A percentile compares a stretch with the other conserved stretches of the same genome.
Conservation (phyloP, 2,329 filamentous ascomycete species). For the Botrytis squamosa region DNA sequence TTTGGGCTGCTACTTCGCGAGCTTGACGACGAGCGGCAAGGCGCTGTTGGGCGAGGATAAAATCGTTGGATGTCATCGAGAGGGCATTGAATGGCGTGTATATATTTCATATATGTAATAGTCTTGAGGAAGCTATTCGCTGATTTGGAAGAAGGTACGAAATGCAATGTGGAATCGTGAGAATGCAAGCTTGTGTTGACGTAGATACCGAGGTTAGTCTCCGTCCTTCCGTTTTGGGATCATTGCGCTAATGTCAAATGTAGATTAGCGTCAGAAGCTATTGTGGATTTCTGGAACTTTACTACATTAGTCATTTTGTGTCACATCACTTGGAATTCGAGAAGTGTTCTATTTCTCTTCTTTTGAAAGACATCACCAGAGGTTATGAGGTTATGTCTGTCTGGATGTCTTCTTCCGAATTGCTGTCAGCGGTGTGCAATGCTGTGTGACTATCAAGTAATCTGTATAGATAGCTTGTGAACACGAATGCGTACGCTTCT, state of each 20-base stretch:
- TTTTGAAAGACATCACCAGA: neutral
- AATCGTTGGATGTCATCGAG: constrained; percentile 46
- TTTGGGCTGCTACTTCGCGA: constrained; percentile 65
- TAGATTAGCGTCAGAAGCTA: constrained; percentile 4
- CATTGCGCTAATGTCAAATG: neutral
- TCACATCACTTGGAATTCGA: neutral
- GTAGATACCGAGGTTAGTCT: constrained; percentile 16
- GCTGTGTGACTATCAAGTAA: neutral
- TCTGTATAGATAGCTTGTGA: no score
- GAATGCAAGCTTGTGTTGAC: constrained; percentile 15
- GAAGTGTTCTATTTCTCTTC: neutral
- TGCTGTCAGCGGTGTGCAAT: neutral
- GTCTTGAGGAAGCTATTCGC: neutral
- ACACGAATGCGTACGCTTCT: no score
- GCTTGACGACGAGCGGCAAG: constrained; percentile 76
- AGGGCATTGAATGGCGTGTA: constrained; percentile 26
- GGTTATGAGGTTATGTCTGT: no score
- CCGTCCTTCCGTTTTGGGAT: constrained; percentile 10
- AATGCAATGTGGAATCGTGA: neutral
- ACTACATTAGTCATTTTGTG: neutral
- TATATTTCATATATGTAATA: neutral
- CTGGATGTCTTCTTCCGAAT: neutral
- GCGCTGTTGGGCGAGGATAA: constrained; percentile 85
- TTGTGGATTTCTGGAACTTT: constrained; percentile 1
- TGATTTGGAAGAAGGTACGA: neutral